Evolutionary conservation across 768 basidiomycete species (phyloP).

Genomic region (Wakefieldia striispora): DNA sequence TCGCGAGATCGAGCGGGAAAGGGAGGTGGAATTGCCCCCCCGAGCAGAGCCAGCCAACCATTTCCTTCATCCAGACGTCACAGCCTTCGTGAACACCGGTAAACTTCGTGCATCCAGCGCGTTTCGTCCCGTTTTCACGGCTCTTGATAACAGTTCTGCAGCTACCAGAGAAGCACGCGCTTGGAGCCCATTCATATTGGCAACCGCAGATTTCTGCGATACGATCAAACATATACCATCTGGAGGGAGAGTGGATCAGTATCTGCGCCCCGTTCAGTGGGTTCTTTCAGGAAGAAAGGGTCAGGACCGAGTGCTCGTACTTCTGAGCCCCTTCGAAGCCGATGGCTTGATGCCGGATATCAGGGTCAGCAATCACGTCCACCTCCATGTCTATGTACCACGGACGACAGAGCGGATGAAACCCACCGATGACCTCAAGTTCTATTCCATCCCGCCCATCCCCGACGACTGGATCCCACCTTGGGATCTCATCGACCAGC

Average conservation of each 20-base stretch:
- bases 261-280: conserved; percentile 25
- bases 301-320: not conserved
- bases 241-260: conserved; percentile 4
- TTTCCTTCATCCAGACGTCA: conserved; percentile 13
- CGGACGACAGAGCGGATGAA: too few species aligned
- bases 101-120: conserved; percentile 3
- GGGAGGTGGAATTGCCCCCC: conserved; percentile 35
- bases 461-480: too few species aligned
- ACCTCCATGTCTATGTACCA: too few species aligned
- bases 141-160: too few species aligned
- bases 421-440: too few species aligned
- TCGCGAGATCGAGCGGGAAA: conserved; percentile 20
- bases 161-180: conserved; percentile 13
- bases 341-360: too few species aligned
- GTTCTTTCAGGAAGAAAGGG: conserved; percentile 8
- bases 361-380: too few species aligned
- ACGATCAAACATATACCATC: conserved; percentile 1
- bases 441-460: too few species aligned
- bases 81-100: conserved; percentile 28
- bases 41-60: conserved; percentile 20
- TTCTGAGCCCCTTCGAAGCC: too few species aligned
- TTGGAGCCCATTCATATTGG: conserved; percentile 14
- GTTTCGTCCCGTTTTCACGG: conserved; percentile 19
- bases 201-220: conserved; percentile 10
- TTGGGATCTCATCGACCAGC: too few species aligned